phyloP scores from a whole-genome alignment of 2,329 filamentous ascomycete species.

The Colletotrichum sp. region DNA sequence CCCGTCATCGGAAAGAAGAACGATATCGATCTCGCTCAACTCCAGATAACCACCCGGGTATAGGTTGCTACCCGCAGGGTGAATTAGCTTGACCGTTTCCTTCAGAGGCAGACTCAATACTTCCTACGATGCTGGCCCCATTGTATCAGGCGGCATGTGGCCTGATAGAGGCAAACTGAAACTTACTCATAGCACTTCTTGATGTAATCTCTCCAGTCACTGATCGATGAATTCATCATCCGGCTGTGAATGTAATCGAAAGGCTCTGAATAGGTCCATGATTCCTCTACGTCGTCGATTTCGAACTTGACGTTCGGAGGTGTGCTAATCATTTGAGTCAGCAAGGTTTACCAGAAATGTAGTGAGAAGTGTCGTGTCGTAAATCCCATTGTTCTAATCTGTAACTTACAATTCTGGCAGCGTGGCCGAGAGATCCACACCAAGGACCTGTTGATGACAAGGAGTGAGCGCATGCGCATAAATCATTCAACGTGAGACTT shows the following conservation, averaged over 20 bases:
- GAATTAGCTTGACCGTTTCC: too few relatives aligned
- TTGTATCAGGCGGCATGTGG: not conserved
- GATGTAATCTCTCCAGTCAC: slow-evolving; percentile 24
- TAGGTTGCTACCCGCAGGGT: not conserved
- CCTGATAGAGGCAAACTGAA: too few relatives aligned
- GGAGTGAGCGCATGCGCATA: not conserved
- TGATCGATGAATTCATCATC: slow-evolving; percentile 58
- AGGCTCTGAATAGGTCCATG: slow-evolving; percentile 33
- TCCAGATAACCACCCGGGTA: not conserved
- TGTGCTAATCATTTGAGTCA: slow-evolving; percentile 30
- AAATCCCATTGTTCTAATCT: not conserved
- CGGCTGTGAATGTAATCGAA: slow-evolving; percentile 67
- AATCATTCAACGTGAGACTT: not conserved
- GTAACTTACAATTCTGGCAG: not conserved
- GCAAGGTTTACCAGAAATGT: not conserved
- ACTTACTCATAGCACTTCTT: not conserved
- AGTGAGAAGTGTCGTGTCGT: too few relatives aligned
- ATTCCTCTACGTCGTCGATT: slow-evolving; percentile 39
- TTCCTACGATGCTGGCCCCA: too few relatives aligned
- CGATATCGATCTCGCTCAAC: not conserved
- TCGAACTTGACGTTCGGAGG: slow-evolving; percentile 43
- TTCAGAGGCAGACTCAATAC: too few relatives aligned
- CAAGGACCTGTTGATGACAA: not conserved
- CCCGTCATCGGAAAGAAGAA: not conserved
- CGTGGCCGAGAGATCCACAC: not conserved